Evolutionary conservation across 108 stramenopile species (phyloP), one percentile per base, ranked within the genome.

Genomic region (Cyclotella choctawhatcheeana): DNA sequence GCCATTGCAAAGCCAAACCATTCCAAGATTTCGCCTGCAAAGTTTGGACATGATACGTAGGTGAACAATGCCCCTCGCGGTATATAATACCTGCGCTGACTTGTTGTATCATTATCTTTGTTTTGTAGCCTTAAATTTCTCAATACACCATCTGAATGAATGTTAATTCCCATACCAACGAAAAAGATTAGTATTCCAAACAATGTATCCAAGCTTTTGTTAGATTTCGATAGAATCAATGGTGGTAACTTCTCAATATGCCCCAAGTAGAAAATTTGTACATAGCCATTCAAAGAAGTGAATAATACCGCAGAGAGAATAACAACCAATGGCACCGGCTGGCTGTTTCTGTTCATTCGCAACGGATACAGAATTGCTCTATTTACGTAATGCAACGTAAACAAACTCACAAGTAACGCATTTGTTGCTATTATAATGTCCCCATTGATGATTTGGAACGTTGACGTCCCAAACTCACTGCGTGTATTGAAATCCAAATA

Each of bases 301-400:
- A 91, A 92, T 1, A 45, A 26, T 8, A 67, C 35, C 12, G 93
- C 94, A 44, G 82, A 67, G 14, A 83, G 34, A 21, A 72, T 56
- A 7, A 94, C 86, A 22, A 79, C 30, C 12, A 95, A 18, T 17
- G 93, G 94, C 51, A 94, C 87, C 4, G 74, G 69, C 54, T 82
- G 75, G 18, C 86, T 83, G n/a, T 77, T 77, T 22, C 67, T 8
- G 25, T 68, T 79, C 82, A 94, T 89, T 33, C 87, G 61, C 24
- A 96, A 48, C 16, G 97, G 97, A 73, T 94, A 97, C 10, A 93
- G 35, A 20, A 97, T 71, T 8, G 91, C 81, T 55, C 97, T 85
- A 70, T 98, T 86, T 26, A 90, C 52, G 67, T 97, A 97, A 78
- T 97, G 97, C 20, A 84, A 53, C n/a, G 84, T 58, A 67, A 97